Evolutionary conservation across 2,329 filamentous ascomycete genomes (phyloP), one percentile per base, ranked within the genome.

Genomic region (Trichophyton mentagrophytes): DNA sequence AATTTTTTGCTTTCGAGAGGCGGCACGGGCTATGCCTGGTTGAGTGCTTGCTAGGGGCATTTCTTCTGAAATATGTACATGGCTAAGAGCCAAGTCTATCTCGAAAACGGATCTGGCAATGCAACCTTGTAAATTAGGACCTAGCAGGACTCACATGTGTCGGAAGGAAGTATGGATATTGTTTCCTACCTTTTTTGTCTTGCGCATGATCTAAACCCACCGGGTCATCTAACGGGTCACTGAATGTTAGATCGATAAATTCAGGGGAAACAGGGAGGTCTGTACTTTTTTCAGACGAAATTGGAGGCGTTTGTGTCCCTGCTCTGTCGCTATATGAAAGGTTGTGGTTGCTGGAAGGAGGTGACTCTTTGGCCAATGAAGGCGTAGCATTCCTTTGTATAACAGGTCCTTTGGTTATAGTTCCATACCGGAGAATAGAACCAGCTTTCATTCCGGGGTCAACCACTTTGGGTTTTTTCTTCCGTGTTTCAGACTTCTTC

Each of bases 381-480:
- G n/a, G 5, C 11, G 38, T 36, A 17, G 20, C 33, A 8, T 59
- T 47, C 17, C 8, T n/a, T 15, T 22, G 17, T 59, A 13, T 49
- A 20, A 27, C 22, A 5, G 42, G 68, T 15, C 58, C 69, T 46
- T 75, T 76, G 2, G 70, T 71, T 25, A 76, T 68, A 3, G 69
- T 73, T 13, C 72, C 69, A 56, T 74, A 76, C 64, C 73, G 74
- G 62, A 74, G 63, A 33, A 76, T 74, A 33, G 72, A 73, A 11
- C 73, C 73, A 8, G 67, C 67, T 61, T 72, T 73, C 74, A 76
- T 76, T 15, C 67, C 67, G 3, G 73, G 67, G 57, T 76, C 74
- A 42, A 76, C 36, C 2, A 58, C 62, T 58, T 65, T 72, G 3
- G 69, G 67, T 3, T 70, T 71, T 60, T 73, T 74, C 58, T 71